phyloP scores from a whole-genome alignment of 2,329 filamentous ascomycete species.

The Spiromastix sp. region DNA sequence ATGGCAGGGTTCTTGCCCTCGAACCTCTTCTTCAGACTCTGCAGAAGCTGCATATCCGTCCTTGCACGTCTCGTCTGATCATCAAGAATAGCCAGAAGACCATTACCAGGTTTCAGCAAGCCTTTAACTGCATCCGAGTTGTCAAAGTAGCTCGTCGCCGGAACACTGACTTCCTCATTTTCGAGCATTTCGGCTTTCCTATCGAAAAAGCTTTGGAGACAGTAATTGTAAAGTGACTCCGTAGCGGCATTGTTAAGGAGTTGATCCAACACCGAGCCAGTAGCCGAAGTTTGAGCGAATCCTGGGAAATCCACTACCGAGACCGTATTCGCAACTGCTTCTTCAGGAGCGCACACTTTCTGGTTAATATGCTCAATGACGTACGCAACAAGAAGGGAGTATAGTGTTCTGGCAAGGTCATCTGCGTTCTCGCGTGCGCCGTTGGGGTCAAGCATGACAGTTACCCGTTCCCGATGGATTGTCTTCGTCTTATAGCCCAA shows the following conservation, averaged over 20 bases:
- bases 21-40: constrained; percentile 85
- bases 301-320: constrained; percentile 95
- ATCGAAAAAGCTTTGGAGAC: constrained; percentile 92
- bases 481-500: constrained; percentile 96
- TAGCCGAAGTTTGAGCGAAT: constrained; percentile 75
- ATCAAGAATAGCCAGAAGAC: constrained; percentile 85
- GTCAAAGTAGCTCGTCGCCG: constrained; percentile 93
- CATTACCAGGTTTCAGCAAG: constrained; percentile 84
- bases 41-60: constrained; percentile 79
- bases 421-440: constrained; percentile 88
- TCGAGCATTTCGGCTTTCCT: constrained; percentile 87
- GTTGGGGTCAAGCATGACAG: constrained; percentile 88
- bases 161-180: constrained; percentile 81
- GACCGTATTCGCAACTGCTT: constrained; percentile 83
- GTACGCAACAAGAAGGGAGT: constrained; percentile 87
- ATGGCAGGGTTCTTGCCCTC: constrained; percentile 91
- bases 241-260: constrained; percentile 89
- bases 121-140: constrained; percentile 92
- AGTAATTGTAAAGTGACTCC: constrained; percentile 86
- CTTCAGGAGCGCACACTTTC: constrained; percentile 74
- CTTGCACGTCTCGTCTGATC: constrained; percentile 88
- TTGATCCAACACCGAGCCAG: constrained; percentile 79
- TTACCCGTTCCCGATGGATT: constrained; percentile 91
- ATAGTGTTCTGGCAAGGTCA: constrained; percentile 84
- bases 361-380: constrained; percentile 91